phyloP scores from a whole-genome alignment of 805 yeast species.

The Saturnispora ahearnii region DNA sequence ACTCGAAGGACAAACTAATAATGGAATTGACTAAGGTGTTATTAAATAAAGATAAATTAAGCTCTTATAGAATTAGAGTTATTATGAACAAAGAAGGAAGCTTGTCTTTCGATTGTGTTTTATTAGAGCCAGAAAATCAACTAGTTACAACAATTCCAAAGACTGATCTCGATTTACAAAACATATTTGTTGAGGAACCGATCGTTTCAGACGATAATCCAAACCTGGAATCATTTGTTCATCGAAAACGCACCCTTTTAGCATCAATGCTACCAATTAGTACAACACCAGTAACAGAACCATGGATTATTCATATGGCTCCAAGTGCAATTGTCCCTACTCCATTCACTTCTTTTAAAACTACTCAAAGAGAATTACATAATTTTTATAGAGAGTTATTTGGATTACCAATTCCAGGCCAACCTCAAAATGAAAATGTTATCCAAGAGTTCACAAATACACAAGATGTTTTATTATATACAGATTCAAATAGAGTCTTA shows the following conservation, averaged over 20 bases:
- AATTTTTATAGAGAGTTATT: constrained; percentile 47
- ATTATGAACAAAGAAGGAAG: constrained; percentile 26
- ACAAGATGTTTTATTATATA: constrained; percentile 62
- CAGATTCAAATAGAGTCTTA: constrained; percentile 48
- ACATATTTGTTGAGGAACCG: background rate
- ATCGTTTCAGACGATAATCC: background rate
- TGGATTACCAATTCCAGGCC: constrained; percentile 26
- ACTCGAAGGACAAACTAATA: constrained; percentile 37
- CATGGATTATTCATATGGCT: constrained; percentile 61
- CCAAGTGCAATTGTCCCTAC: constrained; percentile 43
- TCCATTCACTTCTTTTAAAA: constrained; percentile 81
- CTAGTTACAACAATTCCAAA: constrained; percentile 6
- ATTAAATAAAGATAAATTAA: constrained; percentile 20
- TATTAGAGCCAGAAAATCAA: constrained; percentile 6
- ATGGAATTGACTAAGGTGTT: constrained; percentile 33
- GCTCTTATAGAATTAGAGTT: constrained; percentile 41
- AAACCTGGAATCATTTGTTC: background rate
- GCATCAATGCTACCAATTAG: background rate
- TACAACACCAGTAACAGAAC: constrained; percentile 7
- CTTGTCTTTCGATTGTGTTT: constrained; percentile 28
- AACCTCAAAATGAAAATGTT: constrained; percentile 15
- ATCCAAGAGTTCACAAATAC: background rate
- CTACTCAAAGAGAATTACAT: constrained; percentile 64
- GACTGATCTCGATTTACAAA: constrained; percentile 5
- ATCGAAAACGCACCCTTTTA: background rate